Evolutionary conservation across 31 red algal genomes (phyloP), one percentile per base, ranked within the genome.

Genomic region (Pterothamnion heteromorphum): DNA sequence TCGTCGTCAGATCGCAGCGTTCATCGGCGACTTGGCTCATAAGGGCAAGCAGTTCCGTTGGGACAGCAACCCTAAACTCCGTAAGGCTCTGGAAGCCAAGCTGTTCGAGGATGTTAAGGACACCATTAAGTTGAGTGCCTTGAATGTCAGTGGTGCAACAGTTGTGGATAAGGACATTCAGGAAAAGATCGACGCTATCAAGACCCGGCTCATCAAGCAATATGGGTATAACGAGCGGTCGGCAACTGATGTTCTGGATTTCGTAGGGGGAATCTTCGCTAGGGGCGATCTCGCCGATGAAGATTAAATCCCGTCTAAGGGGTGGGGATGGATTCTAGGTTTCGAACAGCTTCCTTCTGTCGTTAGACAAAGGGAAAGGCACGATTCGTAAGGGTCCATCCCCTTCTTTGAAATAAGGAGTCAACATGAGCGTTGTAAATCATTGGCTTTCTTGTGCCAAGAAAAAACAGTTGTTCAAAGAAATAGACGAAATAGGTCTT

Each of bases 111-210:
- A 64, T 64, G 18, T 18, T 14, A 64, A 64, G n/a, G 51, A 64
- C 51, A 18, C 51, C n/a, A 64, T 64, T n/a, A 64, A 64, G 51
- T n/a, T 64, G 18, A 64, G 18, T n/a, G n/a, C 51, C 18, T n/a
- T 64, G 51, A n/a, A n/a, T n/a, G n/a, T n/a, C n/a, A n/a, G n/a
- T n/a, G 51, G 14, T 18, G 14, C 51, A n/a, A 64, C 14, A 18
- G 51, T 64, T 14, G 51, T 64, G 14, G 51, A 64, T n/a, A 64
- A 64, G 51, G 51, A 64, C 18, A 64, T n/a, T 14, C 51, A 64
- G n/a, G 51, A 64, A n/a, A 64, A 64, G 51, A 64, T 64, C 51
- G 51, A 64, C 51, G n/a, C n/a, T n/a, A n/a, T 64, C 51, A 64
- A 64, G 51, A 14, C 14, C 18, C 51, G 51, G 18, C 14, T 64